These are phyloP conservation scores for Candida mesenterica DNA, from an alignment of 1,139 yeast genomes.

Conservation along the genomic window DNA sequence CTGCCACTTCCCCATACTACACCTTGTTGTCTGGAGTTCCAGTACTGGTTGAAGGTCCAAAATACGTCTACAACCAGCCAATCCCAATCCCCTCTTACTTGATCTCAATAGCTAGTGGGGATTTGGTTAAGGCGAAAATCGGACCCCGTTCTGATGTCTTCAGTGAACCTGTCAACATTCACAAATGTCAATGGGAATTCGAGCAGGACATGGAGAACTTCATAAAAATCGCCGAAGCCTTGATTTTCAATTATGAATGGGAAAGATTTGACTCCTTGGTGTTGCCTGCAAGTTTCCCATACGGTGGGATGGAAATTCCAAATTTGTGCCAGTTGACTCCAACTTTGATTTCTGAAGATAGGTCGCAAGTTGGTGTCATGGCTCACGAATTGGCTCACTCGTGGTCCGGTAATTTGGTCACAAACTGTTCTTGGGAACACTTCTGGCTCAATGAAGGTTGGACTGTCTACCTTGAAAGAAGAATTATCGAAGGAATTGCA, in stretches of 20 bases:
- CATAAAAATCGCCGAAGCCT: constrained; percentile 72
- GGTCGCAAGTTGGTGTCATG: constrained; percentile 82
- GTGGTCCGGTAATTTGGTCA: constrained; percentile 89
- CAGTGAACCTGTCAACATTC: constrained; percentile 69
- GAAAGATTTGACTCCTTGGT: constrained; percentile 76
- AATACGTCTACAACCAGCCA: constrained; percentile 59
- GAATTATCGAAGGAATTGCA: constrained; percentile 66
- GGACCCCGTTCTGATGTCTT: constrained; percentile 88
- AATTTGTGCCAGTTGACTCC: constrained; percentile 91
- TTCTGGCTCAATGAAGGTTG: constrained; percentile 96
- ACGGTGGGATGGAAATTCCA: constrained; percentile 96
- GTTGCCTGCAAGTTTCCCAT: constrained; percentile 82
- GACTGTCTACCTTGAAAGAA: constrained; percentile 89
- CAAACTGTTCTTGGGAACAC: constrained; percentile 90
- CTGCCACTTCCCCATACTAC: constrained; percentile 62
- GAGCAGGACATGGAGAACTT: constrained; percentile 77
- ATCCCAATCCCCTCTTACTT: constrained; percentile 86
- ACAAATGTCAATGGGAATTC: constrained; percentile 76
- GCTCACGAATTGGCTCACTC: constrained; percentile 93
- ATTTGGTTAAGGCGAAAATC: constrained; percentile 61
- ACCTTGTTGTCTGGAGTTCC: constrained; percentile 71
- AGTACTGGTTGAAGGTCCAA: constrained; percentile 29
- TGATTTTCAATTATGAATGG: constrained; percentile 88
- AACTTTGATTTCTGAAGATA: constrained; percentile 80
- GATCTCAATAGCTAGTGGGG: constrained; percentile 85